These are phyloP conservation scores for Ophiostoma australiae DNA, from an alignment of 2,329 filamentous ascomycete species.

Conservation along the genomic window DNA sequence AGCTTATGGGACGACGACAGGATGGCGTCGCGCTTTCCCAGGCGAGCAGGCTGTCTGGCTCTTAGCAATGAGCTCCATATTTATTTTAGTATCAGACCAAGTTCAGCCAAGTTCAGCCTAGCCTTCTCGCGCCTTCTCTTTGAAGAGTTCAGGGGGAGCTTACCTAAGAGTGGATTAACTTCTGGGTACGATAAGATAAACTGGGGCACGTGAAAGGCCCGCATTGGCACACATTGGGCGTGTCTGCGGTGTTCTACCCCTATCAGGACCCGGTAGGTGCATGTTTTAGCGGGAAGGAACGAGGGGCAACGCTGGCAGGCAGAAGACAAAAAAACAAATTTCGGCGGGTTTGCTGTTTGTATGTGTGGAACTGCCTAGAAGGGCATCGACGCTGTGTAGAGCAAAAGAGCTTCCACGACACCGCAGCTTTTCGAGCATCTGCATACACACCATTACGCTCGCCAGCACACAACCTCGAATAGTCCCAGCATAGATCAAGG, in stretches of 20 bases:
- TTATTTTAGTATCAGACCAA: background rate
- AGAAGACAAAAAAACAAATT: slow-evolving; percentile 23
- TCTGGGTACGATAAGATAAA: background rate
- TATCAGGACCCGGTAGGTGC: background rate
- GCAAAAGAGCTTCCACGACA: slow-evolving; percentile 20
- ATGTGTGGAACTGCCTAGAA: slow-evolving; percentile 13
- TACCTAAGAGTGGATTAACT: slow-evolving; percentile 8
- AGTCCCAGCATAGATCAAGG: slow-evolving; percentile 9
- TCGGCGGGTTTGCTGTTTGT: slow-evolving; percentile 17
- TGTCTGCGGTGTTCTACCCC: background rate
- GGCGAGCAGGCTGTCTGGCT: background rate
- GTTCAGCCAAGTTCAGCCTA: slow-evolving; percentile 11
- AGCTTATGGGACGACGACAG: slow-evolving; percentile 8
- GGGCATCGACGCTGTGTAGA: slow-evolving; percentile 19
- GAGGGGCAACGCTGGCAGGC: slow-evolving; percentile 23
- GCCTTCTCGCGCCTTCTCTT: slow-evolving; percentile 14
- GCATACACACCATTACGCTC: slow-evolving; percentile 8
- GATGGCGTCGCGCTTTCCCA: slow-evolving; percentile 15
- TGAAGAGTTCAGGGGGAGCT: slow-evolving; percentile 13
- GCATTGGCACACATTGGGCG: slow-evolving; percentile 15
- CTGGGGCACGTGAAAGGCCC: slow-evolving; percentile 17
- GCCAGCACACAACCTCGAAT: background rate
- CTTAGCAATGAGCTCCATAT: background rate
- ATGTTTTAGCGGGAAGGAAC: slow-evolving; percentile 6
- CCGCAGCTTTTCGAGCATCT: slow-evolving; percentile 19